Evolutionary conservation across 1,284 basidiomycete species (phyloP).

Genomic region (Apiotrichum mycotoxinovorans): DNA sequence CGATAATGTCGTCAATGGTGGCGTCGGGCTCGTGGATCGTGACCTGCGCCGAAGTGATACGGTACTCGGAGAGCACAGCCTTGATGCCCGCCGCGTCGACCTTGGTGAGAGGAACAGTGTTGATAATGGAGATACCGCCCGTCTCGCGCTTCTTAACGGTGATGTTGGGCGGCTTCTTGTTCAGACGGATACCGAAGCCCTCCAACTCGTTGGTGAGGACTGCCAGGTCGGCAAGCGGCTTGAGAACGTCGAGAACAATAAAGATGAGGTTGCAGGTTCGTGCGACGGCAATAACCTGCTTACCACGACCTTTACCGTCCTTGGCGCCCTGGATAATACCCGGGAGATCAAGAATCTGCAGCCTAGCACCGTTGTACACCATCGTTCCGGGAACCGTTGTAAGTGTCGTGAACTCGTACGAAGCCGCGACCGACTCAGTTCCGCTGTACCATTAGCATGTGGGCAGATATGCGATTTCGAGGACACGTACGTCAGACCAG

Average conservation of each 20-base stretch:
- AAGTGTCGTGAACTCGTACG: constrained; percentile 88
- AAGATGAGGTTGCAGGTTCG: constrained; percentile 98
- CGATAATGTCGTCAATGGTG: constrained; percentile 97
- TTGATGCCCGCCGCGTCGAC: constrained; percentile 95
- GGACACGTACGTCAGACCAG: constrained; percentile 69
- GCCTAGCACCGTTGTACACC: constrained; percentile 61
- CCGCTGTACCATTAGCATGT: constrained; percentile 52
- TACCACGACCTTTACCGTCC: constrained; percentile 95
- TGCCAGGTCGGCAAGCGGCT: constrained; percentile 91
- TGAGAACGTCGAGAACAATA: constrained; percentile 95
- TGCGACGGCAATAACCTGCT: constrained; percentile 90
- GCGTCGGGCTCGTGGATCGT: constrained; percentile 88
- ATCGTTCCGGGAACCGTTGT: constrained; percentile 83
- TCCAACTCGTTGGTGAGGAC: constrained; percentile 89
- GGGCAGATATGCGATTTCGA: neutral
- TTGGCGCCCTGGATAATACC: constrained; percentile 97
- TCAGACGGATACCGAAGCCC: constrained; percentile 93
- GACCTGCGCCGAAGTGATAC: constrained; percentile 81
- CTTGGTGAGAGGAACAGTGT: constrained; percentile 95
- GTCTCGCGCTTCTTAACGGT: constrained; percentile 88
- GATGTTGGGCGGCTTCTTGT: constrained; percentile 91
- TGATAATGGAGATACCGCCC: constrained; percentile 77
- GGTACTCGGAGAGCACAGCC: constrained; percentile 92
- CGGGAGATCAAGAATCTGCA: constrained; percentile 55
- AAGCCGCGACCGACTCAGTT: constrained; percentile 95